Percentiles rank a stretch among this genome's conserved stretches.
Conservation (phyloP, 805 yeast species). For the Starmerella khaoyaiensis region DNA sequence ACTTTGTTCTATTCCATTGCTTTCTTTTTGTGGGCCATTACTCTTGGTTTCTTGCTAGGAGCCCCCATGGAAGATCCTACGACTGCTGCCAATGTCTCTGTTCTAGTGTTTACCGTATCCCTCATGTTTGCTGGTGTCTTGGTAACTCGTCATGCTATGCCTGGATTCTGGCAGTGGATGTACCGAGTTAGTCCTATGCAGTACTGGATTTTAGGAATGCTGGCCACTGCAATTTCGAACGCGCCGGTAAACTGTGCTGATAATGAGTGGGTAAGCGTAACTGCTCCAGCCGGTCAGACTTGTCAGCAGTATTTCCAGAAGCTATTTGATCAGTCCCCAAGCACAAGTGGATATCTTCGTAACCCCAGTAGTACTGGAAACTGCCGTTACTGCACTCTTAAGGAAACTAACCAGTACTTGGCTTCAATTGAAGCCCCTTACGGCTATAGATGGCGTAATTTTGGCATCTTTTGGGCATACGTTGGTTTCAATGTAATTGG, state of each 20-base stretch:
- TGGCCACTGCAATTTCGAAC: constrained; percentile 38
- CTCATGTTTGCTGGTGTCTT: constrained; percentile 60
- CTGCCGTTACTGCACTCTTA: constrained; percentile 34
- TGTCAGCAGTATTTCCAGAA: constrained; percentile 43
- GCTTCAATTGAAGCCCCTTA: constrained; percentile 34
- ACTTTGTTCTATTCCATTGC: constrained; percentile 39
- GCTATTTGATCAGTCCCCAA: constrained; percentile 30
- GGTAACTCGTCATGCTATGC: constrained; percentile 45
- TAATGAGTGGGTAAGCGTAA: constrained; percentile 38
- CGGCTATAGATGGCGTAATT: constrained; percentile 48
- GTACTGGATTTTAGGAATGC: constrained; percentile 49
- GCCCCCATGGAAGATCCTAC: constrained; percentile 54
- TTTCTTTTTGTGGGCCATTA: constrained; percentile 39
- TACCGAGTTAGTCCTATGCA: constrained; percentile 60
- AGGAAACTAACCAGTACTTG: constrained; percentile 35
- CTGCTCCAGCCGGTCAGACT: constrained; percentile 49
- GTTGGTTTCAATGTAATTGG: constrained; percentile 39
- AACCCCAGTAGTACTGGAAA: constrained; percentile 37
- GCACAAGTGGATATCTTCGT: constrained; percentile 41
- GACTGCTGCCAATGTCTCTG: constrained; percentile 48
- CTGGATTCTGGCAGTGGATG: constrained; percentile 79
- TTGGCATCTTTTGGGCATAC: constrained; percentile 50
- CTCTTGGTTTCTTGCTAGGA: constrained; percentile 43
- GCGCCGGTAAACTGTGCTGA: constrained; percentile 38
- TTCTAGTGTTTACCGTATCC: constrained; percentile 44